phyloP scores from a whole-genome alignment of 495 filamentous ascomycete genomes.

The Cryomyces antarcticus region DNA sequence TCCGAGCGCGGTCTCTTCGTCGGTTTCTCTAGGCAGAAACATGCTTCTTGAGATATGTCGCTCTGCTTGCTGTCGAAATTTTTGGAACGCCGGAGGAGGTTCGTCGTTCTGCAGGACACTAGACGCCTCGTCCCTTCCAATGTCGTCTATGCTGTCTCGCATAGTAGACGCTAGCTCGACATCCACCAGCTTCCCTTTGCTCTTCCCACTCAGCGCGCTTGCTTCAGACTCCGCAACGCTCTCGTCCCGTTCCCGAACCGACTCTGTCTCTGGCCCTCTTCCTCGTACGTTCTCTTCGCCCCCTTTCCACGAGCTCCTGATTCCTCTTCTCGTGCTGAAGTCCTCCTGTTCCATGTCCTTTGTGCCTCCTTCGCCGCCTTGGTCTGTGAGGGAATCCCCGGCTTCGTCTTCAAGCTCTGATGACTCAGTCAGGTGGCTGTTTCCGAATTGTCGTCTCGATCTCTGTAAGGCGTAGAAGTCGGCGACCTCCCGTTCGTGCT shows the following conservation, averaged over 20 bases:
- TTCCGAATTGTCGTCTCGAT: slow-evolving; percentile 72
- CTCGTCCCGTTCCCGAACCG: slow-evolving; percentile 18
- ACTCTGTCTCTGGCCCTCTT: slow-evolving; percentile 13
- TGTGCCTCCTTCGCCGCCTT: not conserved
- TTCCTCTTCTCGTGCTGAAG: slow-evolving; percentile 26
- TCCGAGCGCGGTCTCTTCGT: slow-evolving; percentile 19
- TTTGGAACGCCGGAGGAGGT: slow-evolving; percentile 69
- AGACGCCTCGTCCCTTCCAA: slow-evolving; percentile 35
- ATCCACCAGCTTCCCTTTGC: slow-evolving; percentile 62
- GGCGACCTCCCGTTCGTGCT: slow-evolving; percentile 78
- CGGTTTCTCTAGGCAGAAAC: slow-evolving; percentile 28
- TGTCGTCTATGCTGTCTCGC: slow-evolving; percentile 18
- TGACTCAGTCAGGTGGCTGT: slow-evolving; percentile 57
- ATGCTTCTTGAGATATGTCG: slow-evolving; percentile 2
- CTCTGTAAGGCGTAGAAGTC: slow-evolving; percentile 82
- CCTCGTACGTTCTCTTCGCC: slow-evolving; percentile 18
- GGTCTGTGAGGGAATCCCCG: not conserved
- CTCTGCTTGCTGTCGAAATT: slow-evolving; percentile 41
- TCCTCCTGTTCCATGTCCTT: slow-evolving; percentile 6
- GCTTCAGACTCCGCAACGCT: slow-evolving; percentile 16
- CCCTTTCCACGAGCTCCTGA: slow-evolving; percentile 38
- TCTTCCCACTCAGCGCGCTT: slow-evolving; percentile 30
- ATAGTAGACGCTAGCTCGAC: slow-evolving; percentile 59
- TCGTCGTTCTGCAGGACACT: slow-evolving; percentile 35
- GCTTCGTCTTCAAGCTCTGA: slow-evolving; percentile 57